Percentiles rank a stretch among this genome's conserved stretches.
phyloP scores from a whole-genome alignment of 345 rosid genomes.

The Noccaea caerulescens region DNA sequence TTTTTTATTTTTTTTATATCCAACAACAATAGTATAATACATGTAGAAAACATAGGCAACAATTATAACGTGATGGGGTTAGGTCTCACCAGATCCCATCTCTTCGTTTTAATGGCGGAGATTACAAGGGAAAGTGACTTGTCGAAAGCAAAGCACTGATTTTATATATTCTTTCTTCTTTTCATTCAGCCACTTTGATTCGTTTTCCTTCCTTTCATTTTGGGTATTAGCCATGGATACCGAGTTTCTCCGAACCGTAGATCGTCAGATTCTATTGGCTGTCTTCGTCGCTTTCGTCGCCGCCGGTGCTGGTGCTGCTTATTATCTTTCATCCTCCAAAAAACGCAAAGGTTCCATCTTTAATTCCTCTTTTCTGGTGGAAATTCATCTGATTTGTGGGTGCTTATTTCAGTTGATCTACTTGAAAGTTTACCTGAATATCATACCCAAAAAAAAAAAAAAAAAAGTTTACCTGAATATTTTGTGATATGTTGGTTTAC shows the following conservation, averaged over 20 bases:
- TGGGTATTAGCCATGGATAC: constrained; percentile 51
- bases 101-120: constrained; percentile 36
- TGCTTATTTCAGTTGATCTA: background rate
- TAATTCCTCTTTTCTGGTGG: background rate
- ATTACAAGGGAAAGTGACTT: constrained; percentile 10
- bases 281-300: constrained; percentile 79
- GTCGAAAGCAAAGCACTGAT: background rate
- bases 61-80: constrained; percentile 25
- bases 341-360: constrained; percentile 69
- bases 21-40: constrained; percentile 4
- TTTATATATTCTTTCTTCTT: background rate
- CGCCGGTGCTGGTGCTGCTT: constrained; percentile 59
- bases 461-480: background rate
- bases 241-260: constrained; percentile 64
- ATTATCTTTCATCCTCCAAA: constrained; percentile 60
- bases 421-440: background rate
- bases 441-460: too few relatives aligned
- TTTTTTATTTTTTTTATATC: background rate
- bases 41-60: constrained; percentile 16
- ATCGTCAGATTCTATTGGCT: constrained; percentile 72
- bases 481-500: constrained; percentile 15
- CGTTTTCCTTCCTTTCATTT: background rate
- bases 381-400: too few relatives aligned
- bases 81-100: constrained; percentile 44
- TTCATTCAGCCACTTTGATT: background rate